These are phyloP conservation scores for Stemphylium vesicarium DNA, from an alignment of 2,329 filamentous ascomycete genomes.

Conservation along the genomic window DNA sequence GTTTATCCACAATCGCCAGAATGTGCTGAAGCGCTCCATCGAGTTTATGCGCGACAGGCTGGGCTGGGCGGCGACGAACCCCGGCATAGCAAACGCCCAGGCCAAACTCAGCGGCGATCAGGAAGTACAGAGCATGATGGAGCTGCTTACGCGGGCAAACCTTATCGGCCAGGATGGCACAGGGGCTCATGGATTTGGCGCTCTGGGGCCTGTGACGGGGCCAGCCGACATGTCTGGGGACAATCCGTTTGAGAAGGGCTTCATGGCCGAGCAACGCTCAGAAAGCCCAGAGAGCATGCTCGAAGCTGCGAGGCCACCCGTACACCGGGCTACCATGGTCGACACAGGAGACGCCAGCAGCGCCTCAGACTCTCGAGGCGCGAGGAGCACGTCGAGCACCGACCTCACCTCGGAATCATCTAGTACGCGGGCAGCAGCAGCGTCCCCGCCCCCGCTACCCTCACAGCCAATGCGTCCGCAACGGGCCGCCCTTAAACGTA, in stretches of 20 bases:
- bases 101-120: conserved; percentile 81
- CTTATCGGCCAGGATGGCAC: conserved; percentile 73
- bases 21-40: conserved; percentile 88
- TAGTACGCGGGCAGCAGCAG: conserved; percentile 22
- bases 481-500: conserved; percentile 78
- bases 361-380: conserved; percentile 18
- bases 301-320: conserved; percentile 27
- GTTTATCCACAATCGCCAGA: conserved; percentile 87
- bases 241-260: conserved; percentile 86
- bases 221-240: conserved; percentile 74
- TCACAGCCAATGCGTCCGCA: conserved; percentile 33
- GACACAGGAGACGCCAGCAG: conserved; percentile 14
- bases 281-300: conserved; percentile 53
- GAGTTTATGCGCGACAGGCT: conserved; percentile 96
- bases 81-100: conserved; percentile 81
- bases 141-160: conserved; percentile 81
- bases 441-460: conserved; percentile 29
- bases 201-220: conserved; percentile 75
- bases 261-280: conserved; percentile 60
- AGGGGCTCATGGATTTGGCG: conserved; percentile 55
- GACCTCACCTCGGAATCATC: conserved; percentile 32
- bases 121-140: conserved; percentile 89
- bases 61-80: conserved; percentile 77
- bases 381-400: conserved; percentile 26
- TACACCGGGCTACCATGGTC: conserved; percentile 20